A percentile compares a stretch with the other conserved stretches of the same genome.
Conservation (phyloP, 2,329 filamentous ascomycete species). For the Alternaria ethzedia region DNA sequence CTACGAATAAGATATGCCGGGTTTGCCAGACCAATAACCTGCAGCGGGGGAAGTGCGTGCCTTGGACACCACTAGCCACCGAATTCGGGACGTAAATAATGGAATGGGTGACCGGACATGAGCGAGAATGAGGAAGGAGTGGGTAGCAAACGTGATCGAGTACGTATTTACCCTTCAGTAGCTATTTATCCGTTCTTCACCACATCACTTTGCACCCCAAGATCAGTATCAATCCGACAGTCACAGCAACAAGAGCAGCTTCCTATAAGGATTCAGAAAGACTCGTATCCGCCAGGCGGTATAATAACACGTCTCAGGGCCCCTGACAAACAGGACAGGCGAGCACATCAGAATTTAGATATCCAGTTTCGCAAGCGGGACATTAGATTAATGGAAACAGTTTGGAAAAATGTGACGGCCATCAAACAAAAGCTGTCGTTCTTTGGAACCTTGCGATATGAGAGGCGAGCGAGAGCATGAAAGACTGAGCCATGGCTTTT, state of each 20-base stretch:
- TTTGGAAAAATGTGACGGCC: not conserved
- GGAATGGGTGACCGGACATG: not conserved
- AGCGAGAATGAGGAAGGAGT: not conserved
- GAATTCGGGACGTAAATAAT: not conserved
- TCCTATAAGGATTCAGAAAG: not conserved
- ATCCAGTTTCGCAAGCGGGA: too few species aligned
- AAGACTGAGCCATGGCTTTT: too few species aligned
- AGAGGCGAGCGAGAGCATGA: not conserved
- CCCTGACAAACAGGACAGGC: not conserved
- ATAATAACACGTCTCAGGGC: not conserved
- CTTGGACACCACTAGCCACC: not conserved
- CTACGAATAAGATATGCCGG: not conserved
- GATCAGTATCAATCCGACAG: not conserved
- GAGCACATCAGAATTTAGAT: not conserved
- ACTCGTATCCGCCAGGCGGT: not conserved
- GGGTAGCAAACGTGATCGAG: not conserved
- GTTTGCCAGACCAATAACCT: not conserved
- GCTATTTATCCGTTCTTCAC: not conserved
- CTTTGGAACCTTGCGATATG: not conserved
- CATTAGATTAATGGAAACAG: too few species aligned
- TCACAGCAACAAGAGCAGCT: not conserved
- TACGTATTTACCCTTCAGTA: fast-evolving
- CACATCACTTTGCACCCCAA: not conserved
- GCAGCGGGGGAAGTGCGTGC: not conserved
- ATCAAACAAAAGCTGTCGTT: not conserved